These are phyloP conservation scores for Fusarium humuli DNA, from an alignment of 2,329 filamentous ascomycete genomes.

Conservation along the genomic window DNA sequence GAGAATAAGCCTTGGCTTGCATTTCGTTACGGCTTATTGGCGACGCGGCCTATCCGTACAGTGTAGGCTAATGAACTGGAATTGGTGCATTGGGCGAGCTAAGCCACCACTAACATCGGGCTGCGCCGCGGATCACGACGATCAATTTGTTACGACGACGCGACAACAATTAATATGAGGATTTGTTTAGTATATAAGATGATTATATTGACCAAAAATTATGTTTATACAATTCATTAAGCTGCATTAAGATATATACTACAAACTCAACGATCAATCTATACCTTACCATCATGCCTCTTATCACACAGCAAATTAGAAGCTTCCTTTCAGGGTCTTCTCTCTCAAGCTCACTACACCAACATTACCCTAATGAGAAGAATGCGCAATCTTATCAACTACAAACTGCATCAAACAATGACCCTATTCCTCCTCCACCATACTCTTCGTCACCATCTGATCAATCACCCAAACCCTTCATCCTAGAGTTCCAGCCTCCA, in stretches of 20 bases:
- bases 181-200: neutral
- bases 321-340: slow-evolving; percentile 8
- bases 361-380: slow-evolving; percentile 7
- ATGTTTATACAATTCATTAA: neutral
- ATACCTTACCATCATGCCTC: neutral
- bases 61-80: neutral
- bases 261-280: neutral
- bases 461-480: slow-evolving; percentile 6
- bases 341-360: neutral
- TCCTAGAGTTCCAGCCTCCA: slow-evolving; percentile 25
- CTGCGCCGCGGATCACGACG: slow-evolving; percentile 4
- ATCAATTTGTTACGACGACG: neutral
- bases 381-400: slow-evolving; percentile 1
- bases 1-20: slow-evolving; percentile 12
- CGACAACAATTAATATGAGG: neutral
- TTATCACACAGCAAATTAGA: slow-evolving; percentile 10
- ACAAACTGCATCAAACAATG: neutral
- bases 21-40: slow-evolving; percentile 1
- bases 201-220: rapidly evolving
- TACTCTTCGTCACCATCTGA: slow-evolving; percentile 3
- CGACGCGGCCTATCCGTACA: neutral
- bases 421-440: slow-evolving; percentile 2
- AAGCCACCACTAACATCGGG: slow-evolving; percentile 16
- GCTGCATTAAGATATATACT: neutral
- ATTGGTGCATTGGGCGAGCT: slow-evolving; percentile 11